Percentiles rank a stretch among this genome's conserved stretches.
Evolutionary conservation across 345 rosid species (phyloP).

Genomic region (Populus deltoides): DNA sequence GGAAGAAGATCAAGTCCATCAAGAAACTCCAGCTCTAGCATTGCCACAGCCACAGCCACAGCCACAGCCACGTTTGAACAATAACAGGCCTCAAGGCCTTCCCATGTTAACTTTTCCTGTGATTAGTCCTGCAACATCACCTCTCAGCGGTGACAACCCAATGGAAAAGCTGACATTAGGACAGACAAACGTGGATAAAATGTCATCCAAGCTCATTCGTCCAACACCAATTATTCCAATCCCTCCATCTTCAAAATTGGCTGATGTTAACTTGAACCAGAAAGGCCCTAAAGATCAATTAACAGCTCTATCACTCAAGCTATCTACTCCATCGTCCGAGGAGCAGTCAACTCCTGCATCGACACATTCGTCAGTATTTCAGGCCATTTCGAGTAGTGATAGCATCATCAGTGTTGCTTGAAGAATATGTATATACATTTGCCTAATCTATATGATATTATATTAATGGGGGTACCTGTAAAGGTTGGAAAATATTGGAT

Average conservation of each 20-base stretch:
- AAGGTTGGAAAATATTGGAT: constrained; percentile 1
- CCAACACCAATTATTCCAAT: constrained; percentile 52
- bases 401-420: constrained; percentile 70
- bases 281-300: constrained; percentile 26
- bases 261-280: constrained; percentile 52
- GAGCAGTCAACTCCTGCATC: constrained; percentile 45
- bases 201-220: constrained; percentile 37
- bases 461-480: background rate
- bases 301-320: constrained; percentile 53
- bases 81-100: constrained; percentile 20
- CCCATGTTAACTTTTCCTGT: constrained; percentile 34
- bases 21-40: constrained; percentile 16
- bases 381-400: constrained; percentile 60
- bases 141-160: constrained; percentile 22
- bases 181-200: background rate
- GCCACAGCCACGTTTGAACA: constrained; percentile 11
- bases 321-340: constrained; percentile 38
- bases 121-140: constrained; percentile 16
- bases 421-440: constrained; percentile 20
- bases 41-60: constrained; percentile 7
- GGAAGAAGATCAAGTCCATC: constrained; percentile 40
- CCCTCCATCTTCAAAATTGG: constrained; percentile 69
- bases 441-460: background rate
- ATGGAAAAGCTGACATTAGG: constrained; percentile 36
- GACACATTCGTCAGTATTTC: constrained; percentile 41